Percentiles rank a stretch among this genome's conserved stretches.
Evolutionary conservation across 306 rosid species (phyloP).

Genomic region (Cucurbita ficifolia): DNA sequence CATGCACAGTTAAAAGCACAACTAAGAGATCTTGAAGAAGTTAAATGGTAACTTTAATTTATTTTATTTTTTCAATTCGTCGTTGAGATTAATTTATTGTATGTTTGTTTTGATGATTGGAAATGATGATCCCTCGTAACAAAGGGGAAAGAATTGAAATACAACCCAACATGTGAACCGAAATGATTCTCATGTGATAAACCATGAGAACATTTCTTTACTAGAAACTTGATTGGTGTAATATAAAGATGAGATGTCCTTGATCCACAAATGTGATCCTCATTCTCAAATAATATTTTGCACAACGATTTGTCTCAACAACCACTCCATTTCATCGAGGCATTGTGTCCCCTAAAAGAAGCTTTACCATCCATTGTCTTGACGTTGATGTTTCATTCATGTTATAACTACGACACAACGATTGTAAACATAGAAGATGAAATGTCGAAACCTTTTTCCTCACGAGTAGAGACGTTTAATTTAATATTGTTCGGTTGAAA

Average conservation of each 20-base stretch:
- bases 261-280: background rate
- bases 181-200: background rate
- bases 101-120: background rate
- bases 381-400: no score
- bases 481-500: no score
- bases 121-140: background rate
- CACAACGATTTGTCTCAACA: no score
- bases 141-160: background rate
- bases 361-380: background rate
- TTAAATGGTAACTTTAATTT: background rate
- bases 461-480: no score
- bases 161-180: background rate
- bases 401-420: background rate
- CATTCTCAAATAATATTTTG: background rate
- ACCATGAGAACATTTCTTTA: background rate
- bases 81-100: background rate
- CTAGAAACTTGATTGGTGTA: background rate
- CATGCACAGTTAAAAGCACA: conserved; percentile 56
- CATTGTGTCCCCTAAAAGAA: background rate
- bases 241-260: background rate
- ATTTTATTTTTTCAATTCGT: background rate
- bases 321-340: background rate
- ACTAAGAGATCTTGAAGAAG: conserved; percentile 40
- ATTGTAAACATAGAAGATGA: no score
- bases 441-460: no score